A percentile compares a stretch with the other conserved stretches of the same genome.
phyloP scores from a whole-genome alignment of 1,284 basidiomycete genomes.

The Phylloporus sp. region DNA sequence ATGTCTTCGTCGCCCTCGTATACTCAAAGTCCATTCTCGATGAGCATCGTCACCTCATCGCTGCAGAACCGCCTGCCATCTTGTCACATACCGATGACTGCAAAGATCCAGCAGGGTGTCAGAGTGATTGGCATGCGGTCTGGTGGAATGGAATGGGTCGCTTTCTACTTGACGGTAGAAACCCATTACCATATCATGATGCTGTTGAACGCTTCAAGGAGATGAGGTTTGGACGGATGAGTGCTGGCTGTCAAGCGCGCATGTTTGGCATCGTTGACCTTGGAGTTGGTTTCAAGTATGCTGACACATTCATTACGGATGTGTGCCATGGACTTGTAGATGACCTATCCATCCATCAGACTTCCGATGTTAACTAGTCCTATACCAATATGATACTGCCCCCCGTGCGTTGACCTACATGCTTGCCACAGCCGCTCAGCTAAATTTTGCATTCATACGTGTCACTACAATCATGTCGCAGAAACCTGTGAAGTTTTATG shows the following conservation, averaged over 20 bases:
- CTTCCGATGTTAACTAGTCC: too few relatives aligned
- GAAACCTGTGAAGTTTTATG: too few relatives aligned
- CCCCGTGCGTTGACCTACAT: too few relatives aligned
- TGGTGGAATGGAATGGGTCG: slow-evolving; percentile 5
- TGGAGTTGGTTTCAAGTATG: not conserved
- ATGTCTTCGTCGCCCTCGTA: slow-evolving; percentile 5
- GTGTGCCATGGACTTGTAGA: not conserved
- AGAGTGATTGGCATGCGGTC: not conserved
- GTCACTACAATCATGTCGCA: too few relatives aligned
- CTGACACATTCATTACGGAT: not conserved
- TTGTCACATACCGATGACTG: not conserved
- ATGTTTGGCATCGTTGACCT: not conserved
- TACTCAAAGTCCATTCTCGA: not conserved
- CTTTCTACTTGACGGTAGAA: not conserved
- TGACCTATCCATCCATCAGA: too few relatives aligned
- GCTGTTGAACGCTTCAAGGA: not conserved
- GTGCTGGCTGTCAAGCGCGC: not conserved
- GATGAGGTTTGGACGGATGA: not conserved
- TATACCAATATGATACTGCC: too few relatives aligned
- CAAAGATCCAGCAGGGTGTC: not conserved
- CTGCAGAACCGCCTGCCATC: not conserved
- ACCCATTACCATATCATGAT: not conserved
- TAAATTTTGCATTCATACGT: too few relatives aligned
- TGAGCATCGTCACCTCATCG: not conserved
- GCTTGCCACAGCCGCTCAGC: too few relatives aligned